These are phyloP conservation scores for Collybia mongolica DNA, from an alignment of 768 basidiomycete species.

Conservation along the genomic window DNA sequence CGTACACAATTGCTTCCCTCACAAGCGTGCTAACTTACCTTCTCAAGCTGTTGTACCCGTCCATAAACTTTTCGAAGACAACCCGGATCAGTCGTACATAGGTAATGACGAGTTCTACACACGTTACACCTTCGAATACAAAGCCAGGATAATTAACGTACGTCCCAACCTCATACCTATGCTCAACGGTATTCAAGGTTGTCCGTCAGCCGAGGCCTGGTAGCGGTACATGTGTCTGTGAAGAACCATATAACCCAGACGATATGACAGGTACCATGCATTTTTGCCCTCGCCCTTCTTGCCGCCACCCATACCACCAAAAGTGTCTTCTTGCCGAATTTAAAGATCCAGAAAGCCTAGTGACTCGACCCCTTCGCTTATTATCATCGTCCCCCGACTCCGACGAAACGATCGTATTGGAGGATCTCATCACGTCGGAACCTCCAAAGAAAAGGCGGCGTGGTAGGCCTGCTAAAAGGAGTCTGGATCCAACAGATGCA, in stretches of 20 bases:
- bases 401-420: constrained; percentile 2
- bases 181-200: background rate
- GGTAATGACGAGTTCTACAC: constrained; percentile 39
- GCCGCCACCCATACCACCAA: constrained; percentile 48
- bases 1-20: constrained; percentile 1
- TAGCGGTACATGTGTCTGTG: constrained; percentile 41
- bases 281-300: constrained; percentile 54
- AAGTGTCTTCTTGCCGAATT: constrained; percentile 37
- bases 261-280: constrained; percentile 39
- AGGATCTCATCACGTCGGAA: constrained; percentile 1
- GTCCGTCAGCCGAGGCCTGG: constrained; percentile 40
- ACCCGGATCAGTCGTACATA: constrained; percentile 38
- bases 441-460: constrained; percentile 12
- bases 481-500: background rate
- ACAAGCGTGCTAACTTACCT: background rate
- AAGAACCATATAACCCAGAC: constrained; percentile 44
- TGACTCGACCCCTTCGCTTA: constrained; percentile 22
- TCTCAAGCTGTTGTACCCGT: constrained; percentile 33
- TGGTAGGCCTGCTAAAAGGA: background rate
- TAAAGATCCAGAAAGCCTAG: constrained; percentile 12
- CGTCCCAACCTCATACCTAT: constrained; percentile 9
- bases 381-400: constrained; percentile 19
- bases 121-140: constrained; percentile 43
- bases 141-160: constrained; percentile 32
- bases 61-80: constrained; percentile 34